Evolutionary conservation across 2,329 filamentous ascomycete genomes (phyloP).

Genomic region (Aspergillus terreus): DNA sequence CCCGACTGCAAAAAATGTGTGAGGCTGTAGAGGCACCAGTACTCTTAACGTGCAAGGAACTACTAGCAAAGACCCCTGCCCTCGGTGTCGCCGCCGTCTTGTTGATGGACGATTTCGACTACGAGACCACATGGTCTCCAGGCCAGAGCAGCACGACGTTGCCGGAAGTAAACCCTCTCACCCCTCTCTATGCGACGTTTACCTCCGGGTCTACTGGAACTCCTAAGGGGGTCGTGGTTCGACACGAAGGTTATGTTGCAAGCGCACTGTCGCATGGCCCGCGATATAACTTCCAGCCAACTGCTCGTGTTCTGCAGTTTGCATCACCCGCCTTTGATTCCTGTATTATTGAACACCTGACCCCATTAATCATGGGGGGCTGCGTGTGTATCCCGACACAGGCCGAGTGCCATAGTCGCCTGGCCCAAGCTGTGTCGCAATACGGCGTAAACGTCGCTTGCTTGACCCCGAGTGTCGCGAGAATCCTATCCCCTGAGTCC

Average conservation of each 20-base stretch:
- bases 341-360: conserved; percentile 11
- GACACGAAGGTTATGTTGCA: conserved; percentile 4
- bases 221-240: conserved; percentile 2
- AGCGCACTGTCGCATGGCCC: conserved; percentile 7
- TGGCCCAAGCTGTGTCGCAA: conserved; percentile 44
- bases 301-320: conserved; percentile 4
- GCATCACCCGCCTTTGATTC: conserved; percentile 12
- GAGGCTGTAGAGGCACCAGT: background rate
- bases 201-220: conserved; percentile 2
- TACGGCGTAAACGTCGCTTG: conserved; percentile 49
- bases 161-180: conserved; percentile 43
- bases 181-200: conserved; percentile 33
- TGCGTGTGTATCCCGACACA: conserved; percentile 14
- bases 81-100: background rate
- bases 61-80: background rate
- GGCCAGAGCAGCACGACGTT: too few relatives aligned
- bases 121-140: too few relatives aligned
- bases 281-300: background rate
- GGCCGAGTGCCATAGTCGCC: conserved; percentile 28
- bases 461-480: conserved; percentile 54
- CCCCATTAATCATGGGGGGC: conserved; percentile 12
- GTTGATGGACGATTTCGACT: background rate
- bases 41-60: background rate
- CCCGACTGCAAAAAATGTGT: conserved; percentile 3
- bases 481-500: conserved; percentile 32